Base-by-base conservation (phyloP, 176 grass and related monocot genomes). In the Oryza glumipatula region DNA sequence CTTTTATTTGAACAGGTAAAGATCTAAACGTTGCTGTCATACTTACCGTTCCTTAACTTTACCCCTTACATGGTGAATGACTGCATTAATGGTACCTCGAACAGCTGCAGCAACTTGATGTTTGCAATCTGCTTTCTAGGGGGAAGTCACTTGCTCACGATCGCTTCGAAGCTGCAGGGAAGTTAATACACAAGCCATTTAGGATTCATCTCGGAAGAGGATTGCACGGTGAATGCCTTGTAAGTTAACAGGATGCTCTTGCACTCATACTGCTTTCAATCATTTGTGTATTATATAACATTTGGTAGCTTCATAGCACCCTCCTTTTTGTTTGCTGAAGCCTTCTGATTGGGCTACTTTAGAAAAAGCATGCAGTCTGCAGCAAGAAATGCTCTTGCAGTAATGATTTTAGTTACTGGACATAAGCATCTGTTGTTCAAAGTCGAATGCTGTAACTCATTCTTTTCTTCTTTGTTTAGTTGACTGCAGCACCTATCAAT, bases 31-130 rank as follows among this genome's bases (percentile, higher is more conserved):
- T 48, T 45, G 19, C 9, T 24, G 15, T 38, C 56, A 30, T 83
- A 30, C 4, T 39, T 88, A 30, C 60, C 24, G 35, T 35, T 60
- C 41, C 43, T 67, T 30, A 43, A 80, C 4, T 74, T 48, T 47
- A 24, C 3, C 5, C 52, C 47, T 44, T 76, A 66, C 65, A 68
- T 88, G 72, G 39, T 79, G 23, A 68, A 72, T 73, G 26, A 84
- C 22, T 41, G 44, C 58, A 75, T 79, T 83, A 6, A 73, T 77
- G 28, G 49, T 35, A 60, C 63, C 45, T 65, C 23, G 39, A 74
- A 85, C 94, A 99, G 96, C 91, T 96, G 47, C 52, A 88, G 80
- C 91, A 94, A 82, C 82, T 91, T 89, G 86, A 99, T 89, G 77
- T 87, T 47, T 67, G 80, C 48, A 32, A 88, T 86, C 64, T 96